phyloP scores from a whole-genome alignment of 768 basidiomycete species.

The Suillus hirtellus region DNA sequence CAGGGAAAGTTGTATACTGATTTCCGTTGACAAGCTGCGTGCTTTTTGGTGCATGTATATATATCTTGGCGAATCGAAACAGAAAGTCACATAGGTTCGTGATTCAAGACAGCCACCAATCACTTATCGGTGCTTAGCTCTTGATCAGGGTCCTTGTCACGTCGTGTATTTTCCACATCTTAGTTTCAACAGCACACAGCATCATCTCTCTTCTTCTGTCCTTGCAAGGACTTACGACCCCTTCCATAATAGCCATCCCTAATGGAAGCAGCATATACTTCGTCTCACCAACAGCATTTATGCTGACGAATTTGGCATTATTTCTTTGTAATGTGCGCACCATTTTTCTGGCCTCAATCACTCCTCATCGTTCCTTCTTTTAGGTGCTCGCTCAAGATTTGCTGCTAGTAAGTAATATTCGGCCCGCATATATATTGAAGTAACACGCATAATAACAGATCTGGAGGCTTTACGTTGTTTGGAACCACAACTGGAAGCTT shows the following conservation, averaged over 20 bases:
- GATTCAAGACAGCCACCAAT: not conserved
- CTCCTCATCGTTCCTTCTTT: not conserved
- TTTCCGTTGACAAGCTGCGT: constrained; percentile 7
- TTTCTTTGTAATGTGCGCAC: constrained; percentile 6
- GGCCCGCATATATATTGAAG: not conserved
- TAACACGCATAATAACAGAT: constrained; percentile 8
- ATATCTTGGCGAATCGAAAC: constrained; percentile 1
- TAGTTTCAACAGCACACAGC: constrained; percentile 8
- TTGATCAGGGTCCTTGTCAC: constrained; percentile 2
- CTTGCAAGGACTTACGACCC: constrained; percentile 1
- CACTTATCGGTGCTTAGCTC: not conserved
- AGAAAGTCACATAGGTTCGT: constrained; percentile 7
- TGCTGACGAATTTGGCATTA: constrained; percentile 10
- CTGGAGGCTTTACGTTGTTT: constrained; percentile 14
- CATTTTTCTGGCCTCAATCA: not conserved
- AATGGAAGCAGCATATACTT: not conserved
- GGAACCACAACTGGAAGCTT: constrained; percentile 10
- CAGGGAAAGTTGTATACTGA: not conserved
- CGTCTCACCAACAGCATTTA: not conserved
- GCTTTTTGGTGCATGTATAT: constrained; percentile 10
- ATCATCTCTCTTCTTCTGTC: constrained; percentile 7
- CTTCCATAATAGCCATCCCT: not conserved
- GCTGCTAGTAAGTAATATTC: constrained; percentile 1
- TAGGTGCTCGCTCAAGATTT: constrained; percentile 12
- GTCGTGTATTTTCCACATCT: constrained; percentile 12